A percentile compares a stretch with the other conserved stretches of the same genome.
Evolutionary conservation across 768 basidiomycete genomes (phyloP).

Genomic region (Melanogaster broomeanus): DNA sequence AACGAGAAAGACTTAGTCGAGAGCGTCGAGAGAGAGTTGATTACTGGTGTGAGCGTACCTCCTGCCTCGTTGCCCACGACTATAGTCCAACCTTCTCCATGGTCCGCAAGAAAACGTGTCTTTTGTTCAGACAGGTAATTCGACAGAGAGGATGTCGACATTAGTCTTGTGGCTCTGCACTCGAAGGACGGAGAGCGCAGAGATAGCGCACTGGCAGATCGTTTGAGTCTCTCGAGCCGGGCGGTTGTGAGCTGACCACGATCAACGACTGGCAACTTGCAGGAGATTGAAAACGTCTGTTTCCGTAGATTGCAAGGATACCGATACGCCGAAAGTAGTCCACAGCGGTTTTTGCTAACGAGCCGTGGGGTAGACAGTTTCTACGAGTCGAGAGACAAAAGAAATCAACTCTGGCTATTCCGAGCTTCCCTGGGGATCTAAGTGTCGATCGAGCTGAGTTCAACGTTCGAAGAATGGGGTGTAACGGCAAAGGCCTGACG

Average conservation of each 20-base stretch:
- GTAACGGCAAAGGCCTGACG: too few species aligned
- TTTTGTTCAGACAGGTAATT: slow-evolving; percentile 52
- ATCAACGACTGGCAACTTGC: neutral
- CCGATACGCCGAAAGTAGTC: neutral
- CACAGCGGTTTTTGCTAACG: neutral
- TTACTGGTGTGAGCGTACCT: slow-evolving; percentile 47
- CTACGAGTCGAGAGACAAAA: neutral
- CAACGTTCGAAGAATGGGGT: neutral
- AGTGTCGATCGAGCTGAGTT: neutral
- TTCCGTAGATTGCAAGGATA: neutral
- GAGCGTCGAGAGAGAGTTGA: neutral
- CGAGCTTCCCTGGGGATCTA: neutral
- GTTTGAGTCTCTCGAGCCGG: neutral
- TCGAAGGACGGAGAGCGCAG: neutral
- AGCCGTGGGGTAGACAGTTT: too few species aligned
- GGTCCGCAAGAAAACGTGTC: slow-evolving; percentile 59
- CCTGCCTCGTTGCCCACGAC: slow-evolving; percentile 98
- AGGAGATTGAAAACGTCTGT: neutral
- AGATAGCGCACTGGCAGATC: neutral
- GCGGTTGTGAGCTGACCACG: slow-evolving; percentile 2
- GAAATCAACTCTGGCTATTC: neutral
- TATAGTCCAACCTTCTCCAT: slow-evolving; percentile 71
- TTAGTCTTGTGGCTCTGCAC: slow-evolving; percentile 8
- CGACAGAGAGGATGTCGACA: slow-evolving; percentile 31
- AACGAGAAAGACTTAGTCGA: slow-evolving; percentile 1